These are phyloP conservation scores for Gonapodya sp. DNA, from an alignment of 192 early-diverging fungal genomes.

Conservation along the genomic window DNA sequence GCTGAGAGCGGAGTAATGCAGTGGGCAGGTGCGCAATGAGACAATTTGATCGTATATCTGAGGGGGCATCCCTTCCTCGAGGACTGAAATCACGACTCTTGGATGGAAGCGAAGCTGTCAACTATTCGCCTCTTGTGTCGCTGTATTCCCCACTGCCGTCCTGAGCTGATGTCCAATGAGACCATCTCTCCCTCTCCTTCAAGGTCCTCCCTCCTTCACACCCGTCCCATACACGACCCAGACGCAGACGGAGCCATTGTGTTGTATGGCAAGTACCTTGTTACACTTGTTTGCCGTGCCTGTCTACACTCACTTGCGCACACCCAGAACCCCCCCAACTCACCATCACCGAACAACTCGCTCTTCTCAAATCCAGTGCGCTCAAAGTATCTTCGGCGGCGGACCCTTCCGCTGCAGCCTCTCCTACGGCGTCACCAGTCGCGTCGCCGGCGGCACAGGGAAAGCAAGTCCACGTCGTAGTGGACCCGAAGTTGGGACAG, in stretches of 20 bases:
- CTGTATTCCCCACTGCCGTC: background rate
- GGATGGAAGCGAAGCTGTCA: background rate
- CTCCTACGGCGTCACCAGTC: too few relatives aligned
- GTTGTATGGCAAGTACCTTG: conserved; percentile 58
- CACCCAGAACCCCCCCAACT: conserved; percentile 23
- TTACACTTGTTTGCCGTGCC: background rate
- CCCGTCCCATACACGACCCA: conserved; percentile 69
- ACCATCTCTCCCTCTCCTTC: too few relatives aligned
- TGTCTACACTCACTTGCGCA: too few relatives aligned
- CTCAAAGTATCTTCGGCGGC: conserved; percentile 18
- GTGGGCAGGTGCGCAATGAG: too few relatives aligned
- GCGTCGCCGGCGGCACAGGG: too few relatives aligned
- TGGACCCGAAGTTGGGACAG: conserved; percentile 75
- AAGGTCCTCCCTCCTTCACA: conserved; percentile 6
- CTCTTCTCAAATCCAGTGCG: conserved; percentile 21
- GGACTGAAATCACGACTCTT: background rate
- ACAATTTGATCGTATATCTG: too few relatives aligned
- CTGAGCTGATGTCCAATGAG: too few relatives aligned
- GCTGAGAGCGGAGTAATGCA: too few relatives aligned
- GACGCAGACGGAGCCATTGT: conserved; percentile 74
- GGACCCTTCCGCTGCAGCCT: too few relatives aligned
- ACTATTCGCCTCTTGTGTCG: background rate
- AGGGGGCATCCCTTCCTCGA: too few relatives aligned
- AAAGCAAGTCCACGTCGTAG: conserved; percentile 14
- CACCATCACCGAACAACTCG: conserved; percentile 37